Evolutionary conservation across 176 grass and related monocot species (phyloP).

Genomic region (Hsuehochloa calcarea): DNA sequence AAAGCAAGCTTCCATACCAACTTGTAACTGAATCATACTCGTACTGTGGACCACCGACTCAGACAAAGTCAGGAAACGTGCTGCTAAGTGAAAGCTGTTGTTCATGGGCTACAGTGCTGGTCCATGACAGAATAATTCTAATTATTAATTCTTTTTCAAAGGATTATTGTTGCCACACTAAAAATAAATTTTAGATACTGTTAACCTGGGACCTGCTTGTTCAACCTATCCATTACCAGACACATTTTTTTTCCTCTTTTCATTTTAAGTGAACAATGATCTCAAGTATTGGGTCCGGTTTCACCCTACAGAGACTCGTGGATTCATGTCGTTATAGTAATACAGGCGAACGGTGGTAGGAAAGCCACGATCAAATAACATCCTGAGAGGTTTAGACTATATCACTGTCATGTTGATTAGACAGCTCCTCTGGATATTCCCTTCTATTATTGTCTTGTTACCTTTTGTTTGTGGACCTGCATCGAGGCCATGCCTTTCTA

Average conservation of each 20-base stretch:
- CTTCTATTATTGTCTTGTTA: slow-evolving; percentile 55
- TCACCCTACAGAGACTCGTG: background rate
- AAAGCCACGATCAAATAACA: slow-evolving; percentile 28
- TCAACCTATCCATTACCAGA: background rate
- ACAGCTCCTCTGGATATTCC: slow-evolving; percentile 37
- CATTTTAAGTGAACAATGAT: slow-evolving; percentile 16
- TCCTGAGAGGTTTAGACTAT: slow-evolving; percentile 22
- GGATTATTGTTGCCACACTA: slow-evolving; percentile 13
- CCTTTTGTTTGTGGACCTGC: slow-evolving; percentile 45
- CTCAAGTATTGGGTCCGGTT: background rate
- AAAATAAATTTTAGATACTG: slow-evolving; percentile 21
- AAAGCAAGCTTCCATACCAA: background rate
- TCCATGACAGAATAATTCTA: slow-evolving; percentile 31
- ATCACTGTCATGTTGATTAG: slow-evolving; percentile 40
- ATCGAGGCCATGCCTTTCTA: slow-evolving; percentile 32
- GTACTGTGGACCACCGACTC: slow-evolving; percentile 19
- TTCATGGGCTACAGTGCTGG: slow-evolving; percentile 27
- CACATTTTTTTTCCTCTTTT: background rate
- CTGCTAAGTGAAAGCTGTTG: slow-evolving; percentile 11
- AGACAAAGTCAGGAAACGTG: slow-evolving; percentile 24
- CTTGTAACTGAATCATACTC: background rate
- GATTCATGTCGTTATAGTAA: slow-evolving; percentile 1
- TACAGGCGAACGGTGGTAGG: background rate
- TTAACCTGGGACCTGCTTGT: slow-evolving; percentile 33
- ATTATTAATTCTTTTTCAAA: slow-evolving; percentile 11